Evolutionary conservation across 305 asterid genomes (phyloP).

Genomic region (Fraxinus sp.): DNA sequence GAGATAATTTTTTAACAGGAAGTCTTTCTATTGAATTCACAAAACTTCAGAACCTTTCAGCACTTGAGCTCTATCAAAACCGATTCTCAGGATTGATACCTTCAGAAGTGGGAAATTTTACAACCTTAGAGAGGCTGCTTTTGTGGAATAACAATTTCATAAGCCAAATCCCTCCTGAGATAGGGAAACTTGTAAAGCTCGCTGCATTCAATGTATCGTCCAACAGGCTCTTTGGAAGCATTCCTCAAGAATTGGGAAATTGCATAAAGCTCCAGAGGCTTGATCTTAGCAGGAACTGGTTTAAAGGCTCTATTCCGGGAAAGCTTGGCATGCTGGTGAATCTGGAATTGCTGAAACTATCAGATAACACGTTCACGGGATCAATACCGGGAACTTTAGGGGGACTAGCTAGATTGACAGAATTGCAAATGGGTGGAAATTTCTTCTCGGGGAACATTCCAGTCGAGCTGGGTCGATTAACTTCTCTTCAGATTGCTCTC

Average conservation of each 20-base stretch:
- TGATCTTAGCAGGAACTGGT: conserved; percentile 72
- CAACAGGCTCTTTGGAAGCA: conserved; percentile 52
- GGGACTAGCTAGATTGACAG: conserved; percentile 60
- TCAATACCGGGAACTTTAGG: conserved; percentile 66
- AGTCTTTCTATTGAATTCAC: conserved; percentile 64
- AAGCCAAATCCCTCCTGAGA: conserved; percentile 69
- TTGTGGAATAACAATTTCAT: conserved; percentile 61
- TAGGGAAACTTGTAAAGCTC: conserved; percentile 71
- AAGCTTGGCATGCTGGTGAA: conserved; percentile 68
- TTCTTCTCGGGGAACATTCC: conserved; percentile 66
- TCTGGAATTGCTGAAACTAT: conserved; percentile 66
- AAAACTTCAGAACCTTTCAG: conserved; percentile 68
- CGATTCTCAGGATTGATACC: conserved; percentile 71
- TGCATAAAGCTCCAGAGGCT: conserved; percentile 79
- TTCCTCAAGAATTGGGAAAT: conserved; percentile 69
- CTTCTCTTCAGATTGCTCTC: conserved; percentile 72
- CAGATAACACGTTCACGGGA: conserved; percentile 65
- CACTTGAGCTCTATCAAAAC: conserved; percentile 72
- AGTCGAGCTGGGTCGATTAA: conserved; percentile 62
- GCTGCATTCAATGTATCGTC: conserved; percentile 77
- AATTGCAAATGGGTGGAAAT: conserved; percentile 85
- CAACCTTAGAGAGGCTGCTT: conserved; percentile 66
- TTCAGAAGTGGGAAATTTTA: conserved; percentile 54
- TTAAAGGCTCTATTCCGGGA: conserved; percentile 57
- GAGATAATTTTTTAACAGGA: conserved; percentile 79